These are phyloP conservation scores for Pholiota molesta DNA, from an alignment of 768 basidiomycete species.

Conservation along the genomic window DNA sequence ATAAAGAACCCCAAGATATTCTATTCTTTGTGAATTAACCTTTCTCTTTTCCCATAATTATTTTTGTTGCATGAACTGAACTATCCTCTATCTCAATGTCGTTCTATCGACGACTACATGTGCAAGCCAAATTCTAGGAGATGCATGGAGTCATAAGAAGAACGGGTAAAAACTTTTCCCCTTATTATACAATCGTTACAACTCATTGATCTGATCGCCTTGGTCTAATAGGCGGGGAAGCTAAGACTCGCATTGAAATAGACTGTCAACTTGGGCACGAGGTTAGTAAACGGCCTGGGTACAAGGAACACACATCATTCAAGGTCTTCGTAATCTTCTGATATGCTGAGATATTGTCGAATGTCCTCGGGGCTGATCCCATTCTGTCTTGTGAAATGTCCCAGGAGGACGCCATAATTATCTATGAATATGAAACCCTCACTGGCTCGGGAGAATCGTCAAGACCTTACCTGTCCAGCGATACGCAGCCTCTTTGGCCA, in stretches of 20 bases:
- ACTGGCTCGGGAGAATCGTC: not conserved
- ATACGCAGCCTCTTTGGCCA: slow-evolving; percentile 82
- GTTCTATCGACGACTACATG: too few species aligned
- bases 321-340: slow-evolving; percentile 80
- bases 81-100: too few species aligned
- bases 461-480: slow-evolving; percentile 83
- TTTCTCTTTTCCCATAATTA: not conserved
- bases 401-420: slow-evolving; percentile 68
- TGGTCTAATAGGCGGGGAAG: not conserved
- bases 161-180: slow-evolving; percentile 19
- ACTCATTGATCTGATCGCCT: not conserved
- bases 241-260: slow-evolving; percentile 19
- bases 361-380: slow-evolving; percentile 63
- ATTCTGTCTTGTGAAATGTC: slow-evolving; percentile 66
- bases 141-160: slow-evolving; percentile 19
- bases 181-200: not conserved
- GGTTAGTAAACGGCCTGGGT: not conserved
- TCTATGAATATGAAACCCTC: slow-evolving; percentile 41
- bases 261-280: slow-evolving; percentile 7
- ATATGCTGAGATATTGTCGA: slow-evolving; percentile 65
- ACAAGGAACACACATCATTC: slow-evolving; percentile 29
- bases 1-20: not conserved
- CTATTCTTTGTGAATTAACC: not conserved
- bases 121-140: not conserved
- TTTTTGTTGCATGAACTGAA: not conserved